Evolutionary conservation across 1,139 yeast species (phyloP), one percentile per base, ranked within the genome.

Genomic region (Spencermartinsiella ligniputridi): DNA sequence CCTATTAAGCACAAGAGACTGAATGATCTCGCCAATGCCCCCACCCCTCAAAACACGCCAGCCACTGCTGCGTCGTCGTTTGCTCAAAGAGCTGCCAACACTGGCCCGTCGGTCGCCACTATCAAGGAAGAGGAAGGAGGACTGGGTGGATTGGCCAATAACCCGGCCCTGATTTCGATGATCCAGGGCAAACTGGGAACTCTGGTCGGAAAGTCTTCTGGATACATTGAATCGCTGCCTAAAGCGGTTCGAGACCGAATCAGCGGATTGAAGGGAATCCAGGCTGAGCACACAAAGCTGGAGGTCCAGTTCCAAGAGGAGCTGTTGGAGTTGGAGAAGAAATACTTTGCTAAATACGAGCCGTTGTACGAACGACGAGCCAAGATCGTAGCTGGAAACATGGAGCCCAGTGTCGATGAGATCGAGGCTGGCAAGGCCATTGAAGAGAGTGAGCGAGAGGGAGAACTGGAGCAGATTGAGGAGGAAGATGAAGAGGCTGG

Each of bases 1-100:
- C 87, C 86, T 41, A 81, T 81, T 63, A 79, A 79, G 69, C 67
- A 58, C 59, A 63, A 75, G 70, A 67, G 81, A 61, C 69, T 79
- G 55, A 83, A 83, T 61, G 88, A 86, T 63, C 80, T 89, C 56
- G 84, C 95, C 55, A 81, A 83, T 62, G 98, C 98, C 3, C 98
- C 99, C 41, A 92, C 99, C 2, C 99, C 99, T 11, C 98, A 94
- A 64, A 92, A 92, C 74, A 92, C 99, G 1, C 99, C 99, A 19
- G 86, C 97, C 3, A 83, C 95, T 24, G 86, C 85, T 35, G 78
- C 87, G 39, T 81, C 80, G 51, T 83, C 92, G 41, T 89, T 80
- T 65, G 74, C 85, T 63, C 81, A 76, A 67, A 76, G 64, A 22
- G 67, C 67, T 20, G 44, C 47, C 12, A 78, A 81, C 25, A 56